These are phyloP conservation scores for Leishmania tropica DNA, from an alignment of 208 protist species.

Conservation along the genomic window DNA sequence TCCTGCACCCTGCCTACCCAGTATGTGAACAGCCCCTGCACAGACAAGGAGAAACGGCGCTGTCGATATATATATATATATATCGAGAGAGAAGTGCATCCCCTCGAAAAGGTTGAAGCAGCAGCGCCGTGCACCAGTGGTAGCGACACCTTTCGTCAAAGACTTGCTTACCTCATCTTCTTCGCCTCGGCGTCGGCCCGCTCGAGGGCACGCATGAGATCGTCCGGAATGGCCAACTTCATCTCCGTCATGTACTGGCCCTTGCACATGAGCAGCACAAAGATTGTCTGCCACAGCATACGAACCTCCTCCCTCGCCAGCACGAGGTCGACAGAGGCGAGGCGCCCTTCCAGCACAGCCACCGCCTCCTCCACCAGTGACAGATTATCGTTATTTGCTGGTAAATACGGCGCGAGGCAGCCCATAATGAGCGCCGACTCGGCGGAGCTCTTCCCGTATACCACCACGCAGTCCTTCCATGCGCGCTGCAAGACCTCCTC, in stretches of 20 bases:
- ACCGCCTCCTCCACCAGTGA: constrained; percentile 29
- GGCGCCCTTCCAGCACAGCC: constrained; percentile 44
- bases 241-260: constrained; percentile 76
- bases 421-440: constrained; percentile 75
- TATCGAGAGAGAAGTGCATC: neutral
- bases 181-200: constrained; percentile 17
- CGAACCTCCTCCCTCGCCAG: constrained; percentile 66
- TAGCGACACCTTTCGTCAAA: neutral
- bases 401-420: constrained; percentile 74
- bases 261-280: constrained; percentile 74
- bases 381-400: constrained; percentile 33
- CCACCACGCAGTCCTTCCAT: constrained; percentile 32
- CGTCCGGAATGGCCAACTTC: constrained; percentile 36
- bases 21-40: neutral
- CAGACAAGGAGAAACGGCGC: no score
- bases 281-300: constrained; percentile 80
- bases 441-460: constrained; percentile 55
- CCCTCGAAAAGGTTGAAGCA: neutral
- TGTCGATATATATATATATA: no score
- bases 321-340: constrained; percentile 62
- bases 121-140: neutral
- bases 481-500: constrained; percentile 55
- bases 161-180: constrained; percentile 13
- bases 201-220: constrained; percentile 17
- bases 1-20: neutral